Percentiles rank a stretch among this genome's conserved stretches.
Evolutionary conservation across 1,139 yeast species (phyloP).

Genomic region (Suhomyces wounanorum): DNA sequence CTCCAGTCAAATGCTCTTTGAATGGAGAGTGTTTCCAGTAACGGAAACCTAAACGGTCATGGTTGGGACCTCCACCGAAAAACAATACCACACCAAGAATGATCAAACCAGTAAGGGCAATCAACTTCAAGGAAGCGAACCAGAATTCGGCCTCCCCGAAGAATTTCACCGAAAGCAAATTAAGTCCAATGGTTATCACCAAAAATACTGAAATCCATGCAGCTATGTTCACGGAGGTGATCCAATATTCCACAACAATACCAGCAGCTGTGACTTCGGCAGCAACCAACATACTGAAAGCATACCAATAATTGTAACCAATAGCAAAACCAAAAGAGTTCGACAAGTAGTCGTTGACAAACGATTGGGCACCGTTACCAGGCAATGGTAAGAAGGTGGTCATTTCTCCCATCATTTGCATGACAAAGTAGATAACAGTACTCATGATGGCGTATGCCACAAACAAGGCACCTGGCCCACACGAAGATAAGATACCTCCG

Average conservation of each 20-base stretch:
- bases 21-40: constrained; percentile 67
- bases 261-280: constrained; percentile 58
- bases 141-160: constrained; percentile 71
- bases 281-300: constrained; percentile 50
- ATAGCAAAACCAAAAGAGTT: constrained; percentile 48
- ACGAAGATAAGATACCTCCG: constrained; percentile 44
- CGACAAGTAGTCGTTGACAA: constrained; percentile 38
- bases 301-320: constrained; percentile 53
- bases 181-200: constrained; percentile 38
- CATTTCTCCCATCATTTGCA: constrained; percentile 65
- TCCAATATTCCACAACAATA: constrained; percentile 59
- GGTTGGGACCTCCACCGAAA: constrained; percentile 39
- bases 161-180: constrained; percentile 47
- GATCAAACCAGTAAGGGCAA: constrained; percentile 40
- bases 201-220: constrained; percentile 58
- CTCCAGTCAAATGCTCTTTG: constrained; percentile 38
- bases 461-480: constrained; percentile 56
- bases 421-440: constrained; percentile 53
- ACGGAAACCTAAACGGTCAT: constrained; percentile 46
- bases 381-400: constrained; percentile 56
- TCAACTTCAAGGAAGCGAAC: constrained; percentile 55
- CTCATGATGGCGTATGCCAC: constrained; percentile 53
- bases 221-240: constrained; percentile 47
- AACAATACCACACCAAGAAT: constrained; percentile 46
- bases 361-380: constrained; percentile 46